Percentiles rank a stretch among this genome's conserved stretches.
Evolutionary conservation across 2,329 filamentous ascomycete species (phyloP).

Genomic region (Cercospora zeina): DNA sequence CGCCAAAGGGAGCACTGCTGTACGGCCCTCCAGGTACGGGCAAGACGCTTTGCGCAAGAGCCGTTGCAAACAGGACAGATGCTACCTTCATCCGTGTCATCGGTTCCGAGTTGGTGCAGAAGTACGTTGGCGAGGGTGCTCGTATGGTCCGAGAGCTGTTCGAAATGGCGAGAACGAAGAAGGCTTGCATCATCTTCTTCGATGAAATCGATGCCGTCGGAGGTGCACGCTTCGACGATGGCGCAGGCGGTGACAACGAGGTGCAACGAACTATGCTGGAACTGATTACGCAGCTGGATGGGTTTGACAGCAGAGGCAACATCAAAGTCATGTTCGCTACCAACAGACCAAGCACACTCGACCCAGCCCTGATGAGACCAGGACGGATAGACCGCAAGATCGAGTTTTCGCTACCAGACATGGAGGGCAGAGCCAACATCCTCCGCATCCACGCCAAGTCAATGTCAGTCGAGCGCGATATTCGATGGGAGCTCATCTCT

Average conservation of each 20-base stretch:
- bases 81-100: constrained; percentile 99
- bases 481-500: constrained; percentile 97
- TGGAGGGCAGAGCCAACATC: constrained; percentile 96
- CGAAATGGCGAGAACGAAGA: constrained; percentile 99
- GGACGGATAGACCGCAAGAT: constrained; percentile 99
- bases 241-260: constrained; percentile 94
- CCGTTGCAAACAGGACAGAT: constrained; percentile 95
- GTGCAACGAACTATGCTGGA: constrained; percentile 98
- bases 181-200: constrained; percentile 99
- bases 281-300: constrained; percentile 93
- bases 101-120: constrained; percentile 95
- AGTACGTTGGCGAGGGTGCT: constrained; percentile 97
- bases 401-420: constrained; percentile 94
- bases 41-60: constrained; percentile 96
- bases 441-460: constrained; percentile 98
- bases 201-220: constrained; percentile 97
- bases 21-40: constrained; percentile 98
- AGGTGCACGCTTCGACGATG: constrained; percentile 93
- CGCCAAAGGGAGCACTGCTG: constrained; percentile 92
- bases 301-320: constrained; percentile 93
- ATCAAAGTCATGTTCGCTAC: constrained; percentile 99
- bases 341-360: constrained; percentile 90
- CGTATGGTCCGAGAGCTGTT: constrained; percentile 98
- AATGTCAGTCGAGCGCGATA: constrained; percentile 98
- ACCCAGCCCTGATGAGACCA: constrained; percentile 95